phyloP scores from a whole-genome alignment of 2,329 filamentous ascomycete genomes.

The Fusarium agapanthi region DNA sequence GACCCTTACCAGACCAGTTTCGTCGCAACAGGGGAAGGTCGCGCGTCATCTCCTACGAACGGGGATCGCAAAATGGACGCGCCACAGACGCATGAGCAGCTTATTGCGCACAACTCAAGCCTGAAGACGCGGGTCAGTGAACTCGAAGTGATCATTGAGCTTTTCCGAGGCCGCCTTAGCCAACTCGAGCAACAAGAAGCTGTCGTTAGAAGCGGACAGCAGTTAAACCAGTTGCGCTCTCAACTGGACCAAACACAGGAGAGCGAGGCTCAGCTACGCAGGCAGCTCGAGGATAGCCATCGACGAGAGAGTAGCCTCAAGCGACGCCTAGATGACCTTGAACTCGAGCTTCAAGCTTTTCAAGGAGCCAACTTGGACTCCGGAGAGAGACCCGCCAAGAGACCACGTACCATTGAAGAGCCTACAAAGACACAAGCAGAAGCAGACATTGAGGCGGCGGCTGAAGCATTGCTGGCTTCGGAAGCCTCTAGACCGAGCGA shows the following conservation, averaged over 20 bases:
- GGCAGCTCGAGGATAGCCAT: slow-evolving; percentile 79
- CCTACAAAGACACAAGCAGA: slow-evolving; percentile 25
- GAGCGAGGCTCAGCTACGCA: slow-evolving; percentile 58
- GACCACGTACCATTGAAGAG: slow-evolving; percentile 34
- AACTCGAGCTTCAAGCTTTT: slow-evolving; percentile 62
- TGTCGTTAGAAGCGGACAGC: slow-evolving; percentile 68
- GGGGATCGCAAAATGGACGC: slow-evolving; percentile 73
- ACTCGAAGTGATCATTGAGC: slow-evolving; percentile 91
- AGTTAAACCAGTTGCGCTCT: slow-evolving; percentile 64
- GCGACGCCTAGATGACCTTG: slow-evolving; percentile 80
- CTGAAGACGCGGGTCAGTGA: slow-evolving; percentile 97
- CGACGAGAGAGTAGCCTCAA: slow-evolving; percentile 84
- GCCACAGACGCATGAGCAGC: slow-evolving; percentile 80
- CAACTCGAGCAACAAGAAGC: slow-evolving; percentile 82
- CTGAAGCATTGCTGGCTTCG: slow-evolving; percentile 26
- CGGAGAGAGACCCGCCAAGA: slow-evolving; percentile 43
- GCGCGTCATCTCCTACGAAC: slow-evolving; percentile 58
- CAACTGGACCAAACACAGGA: slow-evolving; percentile 61
- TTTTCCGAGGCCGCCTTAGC: slow-evolving; percentile 78
- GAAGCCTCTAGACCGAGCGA: slow-evolving; percentile 12
- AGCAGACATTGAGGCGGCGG: slow-evolving; percentile 27
- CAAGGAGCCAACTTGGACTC: slow-evolving; percentile 27
- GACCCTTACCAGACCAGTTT: slow-evolving; percentile 71
- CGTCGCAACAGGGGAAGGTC: slow-evolving; percentile 61
- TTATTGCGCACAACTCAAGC: slow-evolving; percentile 81